These are phyloP conservation scores for Vigna reflexopilosa DNA, from an alignment of 306 rosid genomes.

Conservation along the genomic window DNA sequence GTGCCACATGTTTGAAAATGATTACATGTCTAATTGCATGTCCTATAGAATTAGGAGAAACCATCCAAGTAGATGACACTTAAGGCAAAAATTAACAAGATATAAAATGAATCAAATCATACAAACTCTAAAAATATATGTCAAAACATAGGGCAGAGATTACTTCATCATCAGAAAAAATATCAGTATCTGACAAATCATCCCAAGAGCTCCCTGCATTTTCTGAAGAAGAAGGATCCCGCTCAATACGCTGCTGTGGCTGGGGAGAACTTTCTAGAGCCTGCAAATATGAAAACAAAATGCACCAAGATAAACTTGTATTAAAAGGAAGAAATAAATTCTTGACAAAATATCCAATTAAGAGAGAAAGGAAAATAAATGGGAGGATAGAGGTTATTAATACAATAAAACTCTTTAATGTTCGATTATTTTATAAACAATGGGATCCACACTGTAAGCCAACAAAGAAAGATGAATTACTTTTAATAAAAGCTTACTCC, in stretches of 20 bases:
- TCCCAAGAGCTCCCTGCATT: slow-evolving; percentile 61
- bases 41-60: slow-evolving; percentile 33
- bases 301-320: not conserved
- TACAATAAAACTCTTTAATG: not conserved
- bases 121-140: slow-evolving; percentile 24
- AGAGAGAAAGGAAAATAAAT: not conserved
- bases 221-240: slow-evolving; percentile 65
- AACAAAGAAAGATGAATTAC: not conserved
- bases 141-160: slow-evolving; percentile 26
- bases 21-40: not conserved
- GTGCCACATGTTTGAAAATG: slow-evolving; percentile 21
- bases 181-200: slow-evolving; percentile 66
- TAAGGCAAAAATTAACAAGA: slow-evolving; percentile 26
- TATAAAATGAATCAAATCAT: slow-evolving; percentile 29
- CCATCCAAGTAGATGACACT: slow-evolving; percentile 17
- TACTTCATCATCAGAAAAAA: slow-evolving; percentile 72
- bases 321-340: not conserved
- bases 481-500: slow-evolving; percentile 5
- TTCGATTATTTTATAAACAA: too few relatives aligned
- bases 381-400: not conserved
- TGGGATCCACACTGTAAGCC: not conserved
- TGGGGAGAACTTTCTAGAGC: slow-evolving; percentile 68
- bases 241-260: slow-evolving; percentile 55
- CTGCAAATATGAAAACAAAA: slow-evolving; percentile 50
- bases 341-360: not conserved